These are phyloP conservation scores for Terana coerulea DNA, from an alignment of 768 basidiomycete genomes.

Conservation along the genomic window DNA sequence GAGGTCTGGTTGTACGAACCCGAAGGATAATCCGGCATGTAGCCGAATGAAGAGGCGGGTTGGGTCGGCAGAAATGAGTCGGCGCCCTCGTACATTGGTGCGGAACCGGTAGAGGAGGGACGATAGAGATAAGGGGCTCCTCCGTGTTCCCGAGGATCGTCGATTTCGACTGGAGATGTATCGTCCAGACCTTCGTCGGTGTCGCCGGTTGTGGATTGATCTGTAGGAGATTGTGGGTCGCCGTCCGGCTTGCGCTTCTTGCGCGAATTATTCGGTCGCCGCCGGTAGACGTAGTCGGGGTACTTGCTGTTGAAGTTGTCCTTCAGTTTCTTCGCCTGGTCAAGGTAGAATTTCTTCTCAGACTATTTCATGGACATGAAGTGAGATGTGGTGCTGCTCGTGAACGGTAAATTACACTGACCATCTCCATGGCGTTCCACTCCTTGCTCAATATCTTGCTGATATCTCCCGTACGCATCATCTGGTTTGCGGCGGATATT, in stretches of 20 bases:
- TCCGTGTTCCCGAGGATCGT: constrained; percentile 19
- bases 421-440: constrained; percentile 78
- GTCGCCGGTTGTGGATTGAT: constrained; percentile 29
- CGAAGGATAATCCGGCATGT: constrained; percentile 14
- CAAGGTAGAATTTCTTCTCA: constrained; percentile 85
- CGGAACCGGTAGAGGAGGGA: constrained; percentile 16
- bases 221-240: constrained; percentile 26
- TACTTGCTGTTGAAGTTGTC: constrained; percentile 83
- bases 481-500: constrained; percentile 82
- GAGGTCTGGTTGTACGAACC: constrained; percentile 15
- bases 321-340: constrained; percentile 82
- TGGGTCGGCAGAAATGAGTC: constrained; percentile 15
- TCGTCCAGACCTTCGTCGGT: constrained; percentile 34
- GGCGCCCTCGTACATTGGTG: constrained; percentile 15
- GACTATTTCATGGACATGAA: constrained; percentile 37
- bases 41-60: constrained; percentile 9
- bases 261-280: constrained; percentile 84
- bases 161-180: constrained; percentile 35
- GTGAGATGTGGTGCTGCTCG: constrained; percentile 5
- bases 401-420: constrained; percentile 32
- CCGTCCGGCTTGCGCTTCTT: constrained; percentile 48
- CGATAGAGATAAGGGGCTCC: constrained; percentile 20
- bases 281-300: constrained; percentile 87
- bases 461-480: constrained; percentile 88
- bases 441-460: constrained; percentile 85